Evolutionary conservation across 2,329 filamentous ascomycete genomes (phyloP).

Genomic region (Claviceps sp.): DNA sequence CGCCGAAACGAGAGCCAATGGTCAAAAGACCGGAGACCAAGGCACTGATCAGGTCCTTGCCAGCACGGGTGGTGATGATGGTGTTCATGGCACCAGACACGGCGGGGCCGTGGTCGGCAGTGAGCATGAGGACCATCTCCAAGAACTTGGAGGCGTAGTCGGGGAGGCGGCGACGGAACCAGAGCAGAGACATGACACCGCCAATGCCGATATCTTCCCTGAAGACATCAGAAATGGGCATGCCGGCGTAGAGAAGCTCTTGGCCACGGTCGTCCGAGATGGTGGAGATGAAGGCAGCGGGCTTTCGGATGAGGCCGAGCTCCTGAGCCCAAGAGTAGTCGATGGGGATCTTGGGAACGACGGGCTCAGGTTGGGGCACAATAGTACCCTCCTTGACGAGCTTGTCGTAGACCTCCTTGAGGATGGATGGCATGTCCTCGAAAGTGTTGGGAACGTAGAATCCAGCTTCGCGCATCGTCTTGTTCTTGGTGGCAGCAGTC

Average conservation of each 20-base stretch:
- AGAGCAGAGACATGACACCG: constrained; percentile 98
- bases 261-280: constrained; percentile 99
- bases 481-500: constrained; percentile 93
- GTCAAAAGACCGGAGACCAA: constrained; percentile 94
- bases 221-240: constrained; percentile 99
- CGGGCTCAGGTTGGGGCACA: constrained; percentile 73
- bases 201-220: constrained; percentile 97
- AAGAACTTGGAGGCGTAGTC: constrained; percentile 96
- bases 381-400: constrained; percentile 77
- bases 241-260: constrained; percentile 95
- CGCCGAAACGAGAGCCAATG: constrained; percentile 95
- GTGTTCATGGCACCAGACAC: constrained; percentile 99
- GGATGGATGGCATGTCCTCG: constrained; percentile 73
- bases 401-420: constrained; percentile 76
- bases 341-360: constrained; percentile 96
- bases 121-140: constrained; percentile 99
- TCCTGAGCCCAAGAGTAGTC: constrained; percentile 99
- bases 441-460: constrained; percentile 93
- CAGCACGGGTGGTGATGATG: constrained; percentile 97
- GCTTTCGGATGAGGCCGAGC: constrained; percentile 98
- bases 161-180: constrained; percentile 97
- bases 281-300: constrained; percentile 98
- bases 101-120: constrained; percentile 95
- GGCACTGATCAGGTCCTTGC: constrained; percentile 94
- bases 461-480: constrained; percentile 87